These are phyloP conservation scores for Fragaria ananassa DNA, from an alignment of 306 rosid genomes.

Conservation along the genomic window DNA sequence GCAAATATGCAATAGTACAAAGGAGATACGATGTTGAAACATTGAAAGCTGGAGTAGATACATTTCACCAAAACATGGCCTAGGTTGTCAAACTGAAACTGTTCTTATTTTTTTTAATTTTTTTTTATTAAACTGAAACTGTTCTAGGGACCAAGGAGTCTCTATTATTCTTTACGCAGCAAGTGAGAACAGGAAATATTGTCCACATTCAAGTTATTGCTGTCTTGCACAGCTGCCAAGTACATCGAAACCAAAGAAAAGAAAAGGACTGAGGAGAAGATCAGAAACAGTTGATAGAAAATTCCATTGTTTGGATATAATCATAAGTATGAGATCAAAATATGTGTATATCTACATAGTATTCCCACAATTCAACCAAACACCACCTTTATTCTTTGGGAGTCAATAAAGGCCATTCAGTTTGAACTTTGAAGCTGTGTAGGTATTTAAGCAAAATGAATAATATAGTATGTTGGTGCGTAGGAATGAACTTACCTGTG, in stretches of 20 bases:
- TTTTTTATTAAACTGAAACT: neutral
- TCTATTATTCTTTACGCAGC: neutral
- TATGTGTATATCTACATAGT: neutral
- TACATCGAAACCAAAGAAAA: neutral
- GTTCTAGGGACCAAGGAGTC: neutral
- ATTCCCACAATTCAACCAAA: neutral
- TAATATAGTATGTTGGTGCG: neutral
- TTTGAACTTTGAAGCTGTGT: neutral
- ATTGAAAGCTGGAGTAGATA: neutral
- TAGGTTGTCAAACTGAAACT: neutral
- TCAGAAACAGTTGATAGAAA: neutral
- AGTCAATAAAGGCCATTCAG: neutral
- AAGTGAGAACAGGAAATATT: neutral
- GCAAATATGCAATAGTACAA: neutral
- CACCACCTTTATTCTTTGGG: neutral
- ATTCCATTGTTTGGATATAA: neutral
- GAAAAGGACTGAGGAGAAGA: neutral
- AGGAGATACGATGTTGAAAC: neutral
- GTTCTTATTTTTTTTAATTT: neutral
- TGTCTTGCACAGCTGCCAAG: neutral
- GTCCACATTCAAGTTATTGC: neutral
- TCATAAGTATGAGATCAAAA: neutral
- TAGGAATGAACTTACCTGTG: slow-evolving; percentile 49
- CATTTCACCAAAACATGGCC: neutral
- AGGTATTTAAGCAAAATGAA: neutral